phyloP scores from a whole-genome alignment of 805 yeast genomes.

The Diddensiella caesifluorescens region DNA sequence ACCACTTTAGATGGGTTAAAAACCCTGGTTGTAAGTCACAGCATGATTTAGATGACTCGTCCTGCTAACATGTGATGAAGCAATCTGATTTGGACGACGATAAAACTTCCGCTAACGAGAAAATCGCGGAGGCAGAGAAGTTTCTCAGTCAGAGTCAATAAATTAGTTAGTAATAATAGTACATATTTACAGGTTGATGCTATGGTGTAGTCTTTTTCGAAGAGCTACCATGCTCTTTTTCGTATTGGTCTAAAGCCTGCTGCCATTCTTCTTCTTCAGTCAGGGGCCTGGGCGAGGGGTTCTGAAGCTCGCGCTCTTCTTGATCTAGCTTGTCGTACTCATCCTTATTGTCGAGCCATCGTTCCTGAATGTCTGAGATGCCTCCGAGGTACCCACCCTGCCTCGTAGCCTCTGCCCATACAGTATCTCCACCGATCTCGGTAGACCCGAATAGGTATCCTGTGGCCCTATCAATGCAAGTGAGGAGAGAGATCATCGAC shows the following conservation, averaged over 20 bases:
- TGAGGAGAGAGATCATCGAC: slow-evolving; percentile 78
- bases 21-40: slow-evolving; percentile 35
- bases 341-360: slow-evolving; percentile 88
- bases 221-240: slow-evolving; percentile 27
- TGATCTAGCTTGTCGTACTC: slow-evolving; percentile 63
- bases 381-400: slow-evolving; percentile 49
- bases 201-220: neutral
- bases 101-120: slow-evolving; percentile 25
- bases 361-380: slow-evolving; percentile 76
- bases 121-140: slow-evolving; percentile 19
- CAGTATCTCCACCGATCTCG: slow-evolving; percentile 93
- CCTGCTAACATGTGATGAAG: slow-evolving; percentile 1
- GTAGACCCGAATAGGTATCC: slow-evolving; percentile 92
- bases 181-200: neutral
- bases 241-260: slow-evolving; percentile 55
- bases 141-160: slow-evolving; percentile 15
- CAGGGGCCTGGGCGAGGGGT: slow-evolving; percentile 22
- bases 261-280: slow-evolving; percentile 66
- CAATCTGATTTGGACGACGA: slow-evolving; percentile 23
- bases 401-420: slow-evolving; percentile 95
- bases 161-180: too few relatives aligned
- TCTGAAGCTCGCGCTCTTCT: slow-evolving; percentile 40
- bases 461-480: slow-evolving; percentile 80
- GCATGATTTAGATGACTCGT: neutral
- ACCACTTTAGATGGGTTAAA: slow-evolving; percentile 38